Conservation (phyloP, 1,284 basidiomycete species). For the Cerioporus squamosus region DNA sequence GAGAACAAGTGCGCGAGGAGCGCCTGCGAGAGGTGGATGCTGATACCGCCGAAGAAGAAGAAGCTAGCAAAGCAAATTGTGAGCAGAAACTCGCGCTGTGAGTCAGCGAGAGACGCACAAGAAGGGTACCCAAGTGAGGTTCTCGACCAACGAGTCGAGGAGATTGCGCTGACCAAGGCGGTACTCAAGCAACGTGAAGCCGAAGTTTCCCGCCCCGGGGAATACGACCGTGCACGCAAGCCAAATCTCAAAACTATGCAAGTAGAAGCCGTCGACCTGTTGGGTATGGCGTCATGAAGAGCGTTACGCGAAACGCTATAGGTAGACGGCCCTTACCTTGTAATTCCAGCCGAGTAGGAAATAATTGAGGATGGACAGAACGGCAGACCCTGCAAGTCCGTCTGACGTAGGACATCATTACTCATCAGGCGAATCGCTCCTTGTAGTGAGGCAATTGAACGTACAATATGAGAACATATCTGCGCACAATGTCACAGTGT, state of each 20-base stretch:
- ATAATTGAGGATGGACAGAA: conserved; percentile 74
- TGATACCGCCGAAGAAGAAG: conserved; percentile 85
- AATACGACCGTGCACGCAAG: conserved; percentile 80
- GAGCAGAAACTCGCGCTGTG: no score
- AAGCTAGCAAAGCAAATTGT: conserved; percentile 56
- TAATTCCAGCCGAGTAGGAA: conserved; percentile 64
- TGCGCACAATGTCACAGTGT: conserved; percentile 18
- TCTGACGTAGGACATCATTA: conserved; percentile 54
- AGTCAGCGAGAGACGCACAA: conserved; percentile 54
- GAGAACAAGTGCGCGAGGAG: conserved; percentile 83
- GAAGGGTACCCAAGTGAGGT: conserved; percentile 78
- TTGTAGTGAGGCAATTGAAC: no score
- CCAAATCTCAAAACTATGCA: conserved; percentile 78
- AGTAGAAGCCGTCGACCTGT: conserved; percentile 62
- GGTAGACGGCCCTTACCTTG: conserved; percentile 43
- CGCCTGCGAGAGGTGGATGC: conserved; percentile 74
- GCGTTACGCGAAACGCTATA: not conserved
- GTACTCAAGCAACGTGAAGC: conserved; percentile 75
- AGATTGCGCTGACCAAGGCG: conserved; percentile 69
- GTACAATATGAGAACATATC: conserved; percentile 87
- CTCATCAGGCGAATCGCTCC: no score
- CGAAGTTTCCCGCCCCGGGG: conserved; percentile 72
- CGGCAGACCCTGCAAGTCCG: conserved; percentile 71
- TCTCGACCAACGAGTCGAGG: conserved; percentile 60
- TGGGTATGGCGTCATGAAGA: no score